Base-by-base conservation (phyloP, 148 eudicot species). In the Fallopia convolvulus region DNA sequence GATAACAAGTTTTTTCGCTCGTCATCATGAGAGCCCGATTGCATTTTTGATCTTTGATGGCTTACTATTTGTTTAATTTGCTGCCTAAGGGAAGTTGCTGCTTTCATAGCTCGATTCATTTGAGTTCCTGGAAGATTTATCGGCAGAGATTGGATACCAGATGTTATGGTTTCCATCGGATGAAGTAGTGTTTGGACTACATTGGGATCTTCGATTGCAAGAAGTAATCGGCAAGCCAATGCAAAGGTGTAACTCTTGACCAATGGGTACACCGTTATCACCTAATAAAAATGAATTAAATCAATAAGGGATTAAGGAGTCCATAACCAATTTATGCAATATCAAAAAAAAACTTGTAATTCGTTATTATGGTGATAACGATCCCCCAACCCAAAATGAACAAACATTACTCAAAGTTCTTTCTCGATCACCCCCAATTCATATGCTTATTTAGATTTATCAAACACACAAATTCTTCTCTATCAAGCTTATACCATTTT, bases 41-140 rank as follows among this genome's bases (percentile, higher is more conserved):
- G 39, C 39, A 33, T 15, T 4, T 15, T 6, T 33, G 7, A 9
- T 75, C 89, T 80, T 15, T 82, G 83, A 72, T 80, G 80, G 18
- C 6, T 3, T 5, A 81, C 78, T 20, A 86, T 84, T n/a, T 49
- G 7, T 53, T 26, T 44, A 2, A 86, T 66, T 72, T 86, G 77
- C 21, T 71, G 74, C 42, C 83, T 76, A 3, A 86, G 77, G 5
- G 79, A 42, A 26, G 76, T 50, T 20, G 89, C 76, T 6, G 82
- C 89, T 52, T 80, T 84, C 18, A 86, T 82, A 6, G 87, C 86
- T 75, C 80, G 79, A n/a, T 79, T 79, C 71, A 82, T 82, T 2
- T 84, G 84, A 4, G 89, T 86, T 5, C 89, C 87, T 0, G 85
- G 89, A 3, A 86, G 68, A 41, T 84, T 78, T 0, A 86, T 55